These are phyloP conservation scores for Xylariaceae sp. DNA, from an alignment of 2,329 filamentous ascomycete species.

Conservation along the genomic window DNA sequence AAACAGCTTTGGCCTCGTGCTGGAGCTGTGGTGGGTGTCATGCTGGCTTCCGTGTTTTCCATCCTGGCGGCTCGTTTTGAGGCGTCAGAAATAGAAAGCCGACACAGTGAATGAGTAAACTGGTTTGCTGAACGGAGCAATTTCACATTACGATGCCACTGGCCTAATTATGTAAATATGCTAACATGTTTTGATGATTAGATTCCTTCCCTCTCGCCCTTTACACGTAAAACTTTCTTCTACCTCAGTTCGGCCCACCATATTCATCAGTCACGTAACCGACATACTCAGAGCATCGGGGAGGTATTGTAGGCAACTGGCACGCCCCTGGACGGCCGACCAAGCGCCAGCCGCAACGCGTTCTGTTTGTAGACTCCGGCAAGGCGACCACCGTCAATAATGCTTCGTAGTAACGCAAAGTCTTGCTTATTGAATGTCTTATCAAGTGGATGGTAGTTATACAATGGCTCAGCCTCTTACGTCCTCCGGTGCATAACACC, in stretches of 20 bases:
- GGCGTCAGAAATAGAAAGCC: slow-evolving; percentile 43
- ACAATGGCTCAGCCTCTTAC: slow-evolving; percentile 6
- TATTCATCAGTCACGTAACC: too few relatives aligned
- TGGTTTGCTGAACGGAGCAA: slow-evolving; percentile 54
- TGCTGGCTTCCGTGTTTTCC: slow-evolving; percentile 54
- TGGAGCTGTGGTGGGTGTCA: slow-evolving; percentile 38
- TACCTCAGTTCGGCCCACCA: neutral
- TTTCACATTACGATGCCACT: neutral
- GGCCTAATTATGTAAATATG: neutral
- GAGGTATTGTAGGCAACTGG: too few relatives aligned
- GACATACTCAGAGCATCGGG: too few relatives aligned
- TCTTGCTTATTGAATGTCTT: slow-evolving; percentile 5
- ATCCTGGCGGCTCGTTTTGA: slow-evolving; percentile 54
- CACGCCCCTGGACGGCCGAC: too few relatives aligned
- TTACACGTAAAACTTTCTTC: neutral
- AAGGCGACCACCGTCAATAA: neutral
- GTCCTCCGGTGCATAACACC: slow-evolving; percentile 28
- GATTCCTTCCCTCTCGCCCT: neutral
- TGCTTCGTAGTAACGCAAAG: neutral
- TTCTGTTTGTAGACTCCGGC: neutral
- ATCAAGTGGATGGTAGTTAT: slow-evolving; percentile 15
- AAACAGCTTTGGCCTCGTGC: slow-evolving; percentile 28
- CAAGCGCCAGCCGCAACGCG: too few relatives aligned
- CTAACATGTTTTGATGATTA: slow-evolving; percentile 16
- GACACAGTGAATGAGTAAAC: slow-evolving; percentile 63